Evolutionary conservation across 2,329 filamentous ascomycete species (phyloP).

Genomic region (Xylariaceae sp.): DNA sequence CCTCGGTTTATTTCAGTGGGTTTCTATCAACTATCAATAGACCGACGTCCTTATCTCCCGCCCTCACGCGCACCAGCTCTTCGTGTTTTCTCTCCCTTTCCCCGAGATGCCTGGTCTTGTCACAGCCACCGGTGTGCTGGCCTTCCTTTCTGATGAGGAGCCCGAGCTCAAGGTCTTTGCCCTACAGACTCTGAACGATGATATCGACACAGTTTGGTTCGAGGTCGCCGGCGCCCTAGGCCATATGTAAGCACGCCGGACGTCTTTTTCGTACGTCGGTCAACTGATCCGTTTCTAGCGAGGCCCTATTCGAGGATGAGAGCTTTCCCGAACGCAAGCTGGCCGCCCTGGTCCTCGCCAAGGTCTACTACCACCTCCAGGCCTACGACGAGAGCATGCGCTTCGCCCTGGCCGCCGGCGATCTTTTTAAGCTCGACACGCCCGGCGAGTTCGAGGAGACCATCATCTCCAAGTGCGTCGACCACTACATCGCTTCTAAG

Average conservation of each 20-base stretch:
- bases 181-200: slow-evolving; percentile 90
- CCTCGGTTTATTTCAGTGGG: neutral
- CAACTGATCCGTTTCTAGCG: slow-evolving; percentile 56
- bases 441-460: slow-evolving; percentile 98
- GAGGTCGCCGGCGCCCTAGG: slow-evolving; percentile 91
- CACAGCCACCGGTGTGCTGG: slow-evolving; percentile 91
- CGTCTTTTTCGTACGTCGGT: neutral
- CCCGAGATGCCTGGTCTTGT: slow-evolving; percentile 84
- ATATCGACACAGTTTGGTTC: slow-evolving; percentile 97
- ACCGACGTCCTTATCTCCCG: neutral
- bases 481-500: slow-evolving; percentile 88
- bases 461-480: slow-evolving; percentile 97
- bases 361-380: slow-evolving; percentile 98
- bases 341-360: slow-evolving; percentile 90
- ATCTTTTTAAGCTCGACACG: slow-evolving; percentile 90
- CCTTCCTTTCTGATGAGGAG: slow-evolving; percentile 94
- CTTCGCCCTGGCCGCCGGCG: slow-evolving; percentile 91
- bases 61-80: neutral
- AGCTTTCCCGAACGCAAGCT: slow-evolving; percentile 91
- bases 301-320: slow-evolving; percentile 97
- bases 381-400: slow-evolving; percentile 99
- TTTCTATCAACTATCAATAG: neutral
- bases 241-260: slow-evolving; percentile 70
- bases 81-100: neutral
- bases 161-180: slow-evolving; percentile 93